phyloP scores from a whole-genome alignment of 805 yeast genomes.

The Metschnikowia colocasiae region DNA sequence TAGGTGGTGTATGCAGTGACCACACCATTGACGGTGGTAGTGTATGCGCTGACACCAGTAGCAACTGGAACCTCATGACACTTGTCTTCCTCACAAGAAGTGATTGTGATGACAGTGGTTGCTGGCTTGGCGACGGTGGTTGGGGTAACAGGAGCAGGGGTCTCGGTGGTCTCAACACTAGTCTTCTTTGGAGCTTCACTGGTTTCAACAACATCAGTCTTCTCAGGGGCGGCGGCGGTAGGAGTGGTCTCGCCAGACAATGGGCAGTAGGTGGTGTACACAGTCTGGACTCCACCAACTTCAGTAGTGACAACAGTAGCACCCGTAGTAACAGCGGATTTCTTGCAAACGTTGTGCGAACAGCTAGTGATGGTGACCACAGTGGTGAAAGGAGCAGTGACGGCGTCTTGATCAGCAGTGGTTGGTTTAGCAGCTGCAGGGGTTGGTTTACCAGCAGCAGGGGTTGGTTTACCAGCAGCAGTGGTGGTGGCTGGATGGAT shows the following conservation, averaged over 20 bases:
- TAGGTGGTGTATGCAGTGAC: conserved; percentile 15
- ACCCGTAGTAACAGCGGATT: conserved; percentile 24
- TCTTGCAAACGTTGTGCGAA: conserved; percentile 23
- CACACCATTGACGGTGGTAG: conserved; percentile 12
- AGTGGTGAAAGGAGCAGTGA: conserved; percentile 11
- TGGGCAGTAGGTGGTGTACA: conserved; percentile 28
- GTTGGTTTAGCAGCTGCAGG: neutral
- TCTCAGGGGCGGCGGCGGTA: conserved; percentile 15
- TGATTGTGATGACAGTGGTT: conserved; percentile 31
- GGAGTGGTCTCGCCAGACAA: conserved; percentile 14
- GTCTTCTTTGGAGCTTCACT: neutral
- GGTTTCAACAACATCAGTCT: conserved; percentile 5
- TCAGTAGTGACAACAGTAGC: conserved; percentile 29
- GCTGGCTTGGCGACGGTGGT: neutral
- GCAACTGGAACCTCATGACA: conserved; percentile 22
- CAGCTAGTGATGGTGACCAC: conserved; percentile 29
- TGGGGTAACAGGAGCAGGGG: neutral
- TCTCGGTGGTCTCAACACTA: neutral
- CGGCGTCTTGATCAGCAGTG: conserved; percentile 9
- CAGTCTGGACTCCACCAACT: conserved; percentile 31
- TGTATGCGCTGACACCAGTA: conserved; percentile 15
- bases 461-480: neutral
- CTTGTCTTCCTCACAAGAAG: conserved; percentile 35
- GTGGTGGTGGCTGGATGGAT: conserved; percentile 8
- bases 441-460: neutral